Evolutionary conservation across 805 yeast genomes (phyloP), one percentile per base, ranked within the genome.

Genomic region (Sporopachydermia lactativora): DNA sequence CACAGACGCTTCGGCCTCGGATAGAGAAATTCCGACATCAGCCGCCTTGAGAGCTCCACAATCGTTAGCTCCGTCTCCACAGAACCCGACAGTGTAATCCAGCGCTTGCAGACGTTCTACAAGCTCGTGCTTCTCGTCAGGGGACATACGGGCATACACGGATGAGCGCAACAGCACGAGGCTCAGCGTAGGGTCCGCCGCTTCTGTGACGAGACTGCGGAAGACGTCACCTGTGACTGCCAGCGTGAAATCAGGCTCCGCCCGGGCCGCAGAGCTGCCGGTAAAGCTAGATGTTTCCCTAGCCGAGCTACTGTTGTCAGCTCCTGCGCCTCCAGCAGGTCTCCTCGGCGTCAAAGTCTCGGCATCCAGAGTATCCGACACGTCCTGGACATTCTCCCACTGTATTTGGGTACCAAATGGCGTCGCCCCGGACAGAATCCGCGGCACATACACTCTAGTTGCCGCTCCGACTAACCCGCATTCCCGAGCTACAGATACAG

Each of bases 41-140:
- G 98, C 97, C 11, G 96, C 95, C 53, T 89, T 92, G 43, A 92
- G 65, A 0, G 99, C 99, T 49, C 98, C 98, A 61, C 97, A 92
- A 55, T 92, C 99, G 59, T 92, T 92, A 4, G 99, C 99, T 48
- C 99, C 99, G 62, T 92, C 99, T 31, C 99, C 99, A 61, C 97
- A 92, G 59, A 92, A 92, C 2, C 96, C 95, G 38, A 85, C 94
- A 0, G 95, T 84, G 55, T 89, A 89, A 52, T 88, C 96, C 15
- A 92, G 54, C 16, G 66, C 69, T 57, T 86, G 95, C 11, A 92
- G 62, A 54, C 81, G 84, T 51, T 82, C 88, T 28, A 92, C 96
- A 38, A 92, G 65, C 59, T 92, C 98, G 57, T 92, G 96, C 54
- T 92, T 92, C 58, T 92, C 99, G 59, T 94, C 98, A 0, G 99